phyloP scores from a whole-genome alignment of 108 stramenopile species.

The Schizochytrium sp. region DNA sequence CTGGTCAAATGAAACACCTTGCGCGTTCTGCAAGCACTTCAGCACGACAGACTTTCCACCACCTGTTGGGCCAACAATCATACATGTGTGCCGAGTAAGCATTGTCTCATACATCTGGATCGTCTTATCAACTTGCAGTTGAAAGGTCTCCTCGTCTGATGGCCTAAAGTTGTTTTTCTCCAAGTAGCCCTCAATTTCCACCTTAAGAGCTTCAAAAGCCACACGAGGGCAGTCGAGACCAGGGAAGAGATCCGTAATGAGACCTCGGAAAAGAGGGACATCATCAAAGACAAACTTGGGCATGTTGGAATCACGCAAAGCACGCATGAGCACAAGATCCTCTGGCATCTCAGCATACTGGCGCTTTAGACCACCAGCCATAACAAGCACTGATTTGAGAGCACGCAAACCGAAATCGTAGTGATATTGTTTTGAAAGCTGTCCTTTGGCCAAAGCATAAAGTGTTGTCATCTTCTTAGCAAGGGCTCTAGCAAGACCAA shows the following conservation, averaged over 20 bases:
- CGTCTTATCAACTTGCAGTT: constrained; percentile 79
- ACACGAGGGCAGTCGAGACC: constrained; percentile 82
- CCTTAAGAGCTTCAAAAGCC: constrained; percentile 78
- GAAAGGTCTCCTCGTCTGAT: constrained; percentile 74
- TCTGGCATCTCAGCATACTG: constrained; percentile 81
- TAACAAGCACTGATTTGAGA: constrained; percentile 93
- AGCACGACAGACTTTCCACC: constrained; percentile 81
- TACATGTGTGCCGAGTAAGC: constrained; percentile 78
- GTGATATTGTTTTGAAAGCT: constrained; percentile 82
- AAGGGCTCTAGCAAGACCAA: constrained; percentile 78
- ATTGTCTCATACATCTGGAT: constrained; percentile 83
- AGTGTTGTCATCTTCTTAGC: constrained; percentile 84
- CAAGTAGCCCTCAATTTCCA: constrained; percentile 67
- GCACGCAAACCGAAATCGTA: constrained; percentile 84
- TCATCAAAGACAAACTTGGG: constrained; percentile 85
- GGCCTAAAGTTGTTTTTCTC: constrained; percentile 72
- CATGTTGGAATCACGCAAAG: constrained; percentile 83
- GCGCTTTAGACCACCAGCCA: constrained; percentile 98
- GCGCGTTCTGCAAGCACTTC: constrained; percentile 76
- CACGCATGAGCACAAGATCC: constrained; percentile 82
- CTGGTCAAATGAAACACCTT: constrained; percentile 71
- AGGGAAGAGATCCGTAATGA: constrained; percentile 82
- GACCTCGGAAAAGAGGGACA: constrained; percentile 79
- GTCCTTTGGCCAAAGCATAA: constrained; percentile 81
- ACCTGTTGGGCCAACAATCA: constrained; percentile 83